phyloP scores from a whole-genome alignment of 805 yeast genomes.

The Ogataea sp. region DNA sequence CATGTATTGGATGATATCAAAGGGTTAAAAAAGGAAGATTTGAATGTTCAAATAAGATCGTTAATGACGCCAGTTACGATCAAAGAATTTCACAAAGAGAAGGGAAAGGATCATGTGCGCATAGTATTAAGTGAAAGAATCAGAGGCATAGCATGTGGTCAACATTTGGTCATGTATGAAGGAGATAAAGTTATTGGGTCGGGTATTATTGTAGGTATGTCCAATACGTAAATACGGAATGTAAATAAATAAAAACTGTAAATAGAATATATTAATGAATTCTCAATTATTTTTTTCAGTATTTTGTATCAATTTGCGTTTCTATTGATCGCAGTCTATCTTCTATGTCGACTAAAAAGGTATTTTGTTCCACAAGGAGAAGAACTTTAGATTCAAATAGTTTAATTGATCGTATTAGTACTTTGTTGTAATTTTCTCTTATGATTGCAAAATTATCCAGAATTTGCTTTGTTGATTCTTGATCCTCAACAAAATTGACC shows the following conservation, averaged over 20 bases:
- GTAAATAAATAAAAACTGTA: conserved; percentile 2
- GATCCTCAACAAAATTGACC: neutral
- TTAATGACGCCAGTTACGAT: conserved; percentile 47
- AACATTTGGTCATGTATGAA: conserved; percentile 66
- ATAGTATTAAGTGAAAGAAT: conserved; percentile 37
- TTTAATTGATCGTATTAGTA: conserved; percentile 10
- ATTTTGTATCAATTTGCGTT: neutral
- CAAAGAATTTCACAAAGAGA: conserved; percentile 10
- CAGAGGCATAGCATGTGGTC: conserved; percentile 88
- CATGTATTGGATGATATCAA: neutral
- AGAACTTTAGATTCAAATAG: conserved; percentile 11
- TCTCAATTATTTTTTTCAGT: neutral
- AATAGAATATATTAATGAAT: neutral
- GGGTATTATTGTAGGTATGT: conserved; percentile 29
- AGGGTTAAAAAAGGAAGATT: conserved; percentile 9
- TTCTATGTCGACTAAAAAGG: conserved; percentile 7
- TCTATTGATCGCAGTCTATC: neutral
- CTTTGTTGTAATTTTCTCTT: conserved; percentile 6
- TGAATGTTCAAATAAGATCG: conserved; percentile 64
- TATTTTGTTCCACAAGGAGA: conserved; percentile 11
- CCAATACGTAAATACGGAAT: conserved; percentile 1
- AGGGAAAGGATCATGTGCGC: conserved; percentile 10
- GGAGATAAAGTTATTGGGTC: conserved; percentile 63
- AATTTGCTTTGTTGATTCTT: neutral
- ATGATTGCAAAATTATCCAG: conserved; percentile 6